Base-by-base conservation (phyloP, 345 rosid species). In the Garcia nutans region DNA sequence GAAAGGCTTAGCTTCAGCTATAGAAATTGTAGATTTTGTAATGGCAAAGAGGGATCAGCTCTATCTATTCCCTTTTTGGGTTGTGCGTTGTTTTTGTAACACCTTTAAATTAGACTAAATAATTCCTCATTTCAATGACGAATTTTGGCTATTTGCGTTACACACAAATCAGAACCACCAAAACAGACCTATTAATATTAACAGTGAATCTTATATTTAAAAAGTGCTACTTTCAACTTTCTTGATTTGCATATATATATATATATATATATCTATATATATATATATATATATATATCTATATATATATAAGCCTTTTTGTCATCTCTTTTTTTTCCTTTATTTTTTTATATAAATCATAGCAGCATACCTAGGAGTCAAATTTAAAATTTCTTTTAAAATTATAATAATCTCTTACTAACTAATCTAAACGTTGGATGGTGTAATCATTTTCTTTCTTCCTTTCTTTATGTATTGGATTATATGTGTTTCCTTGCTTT, bases 21-120 rank as follows among this genome's bases (percentile, higher is more conserved):
- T 64, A 67, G 24, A 23, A 37, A 17, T 44, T n/a, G 12, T 45
- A 44, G 71, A 45, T 67, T n/a, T 49, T 45, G 56, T 67, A 13
- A 24, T 44, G 3, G 13, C 33, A 67, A 67, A 67, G 31, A 4
- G 31, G 24, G 52, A 37, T 22, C 71, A n/a, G 10, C 26, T 45
- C 54, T 67, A 13, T 31, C 44, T 28, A 28, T 65, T n/a, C 70
- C 22, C 45, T 67, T 67, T 67, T n/a, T 15, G 71, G 55, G 20
- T 44, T 67, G 71, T 22, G n/a, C 44, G 66, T 62, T 62, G 11
- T 62, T 20, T 6, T 62, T 15, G 19, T 10, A 28, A 41, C 66
- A 62, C 10, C 66, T 62, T 62, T 62, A 3, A 62, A 26, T 15
- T 62, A 9, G 65, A 26, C 20, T 26, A 62, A 15, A 33, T 26